Conservation (phyloP, 208 protist genomes). For the Leishmania lainsoni region DNA sequence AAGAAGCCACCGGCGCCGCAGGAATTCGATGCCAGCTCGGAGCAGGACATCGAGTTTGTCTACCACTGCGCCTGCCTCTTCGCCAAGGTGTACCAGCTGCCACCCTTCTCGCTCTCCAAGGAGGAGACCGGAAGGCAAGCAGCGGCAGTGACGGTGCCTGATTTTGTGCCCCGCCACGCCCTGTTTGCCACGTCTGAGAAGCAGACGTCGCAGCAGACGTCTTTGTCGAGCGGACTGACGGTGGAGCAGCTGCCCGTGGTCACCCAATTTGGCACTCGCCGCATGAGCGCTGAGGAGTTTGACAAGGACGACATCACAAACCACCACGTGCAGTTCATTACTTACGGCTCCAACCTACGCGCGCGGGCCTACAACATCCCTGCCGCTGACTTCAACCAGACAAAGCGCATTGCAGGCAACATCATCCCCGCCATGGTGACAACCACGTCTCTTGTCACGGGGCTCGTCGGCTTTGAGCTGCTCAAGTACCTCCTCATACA, state of each 20-base stretch:
- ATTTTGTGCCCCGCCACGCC: constrained; percentile 73
- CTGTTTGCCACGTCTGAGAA: constrained; percentile 80
- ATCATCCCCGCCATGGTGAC: constrained; percentile 99
- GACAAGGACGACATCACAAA: constrained; percentile 96
- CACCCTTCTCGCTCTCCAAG: constrained; percentile 32
- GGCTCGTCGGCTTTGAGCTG: constrained; percentile 97
- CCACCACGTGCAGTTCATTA: constrained; percentile 95
- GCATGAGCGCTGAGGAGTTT: constrained; percentile 81
- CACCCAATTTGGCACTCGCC: constrained; percentile 38
- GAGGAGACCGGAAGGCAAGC: constrained; percentile 54
- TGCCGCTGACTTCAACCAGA: constrained; percentile 68
- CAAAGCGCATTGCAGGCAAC: constrained; percentile 95
- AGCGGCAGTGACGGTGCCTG: constrained; percentile 39
- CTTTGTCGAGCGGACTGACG: constrained; percentile 39
- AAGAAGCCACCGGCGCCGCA: constrained; percentile 90
- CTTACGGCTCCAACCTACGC: constrained; percentile 91
- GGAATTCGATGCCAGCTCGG: constrained; percentile 54
- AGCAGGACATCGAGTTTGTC: constrained; percentile 75
- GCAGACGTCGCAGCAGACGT: constrained; percentile 48
- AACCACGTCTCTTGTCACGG: constrained; percentile 99
- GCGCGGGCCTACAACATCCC: constrained; percentile 94
- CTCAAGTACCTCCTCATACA: constrained; percentile 95
- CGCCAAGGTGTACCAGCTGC: constrained; percentile 66
- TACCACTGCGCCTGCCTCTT: constrained; percentile 81
- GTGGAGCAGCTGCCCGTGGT: constrained; percentile 54